These are phyloP conservation scores for Kluyveromyces sp. DNA, from an alignment of 1,139 yeast genomes.

Conservation along the genomic window DNA sequence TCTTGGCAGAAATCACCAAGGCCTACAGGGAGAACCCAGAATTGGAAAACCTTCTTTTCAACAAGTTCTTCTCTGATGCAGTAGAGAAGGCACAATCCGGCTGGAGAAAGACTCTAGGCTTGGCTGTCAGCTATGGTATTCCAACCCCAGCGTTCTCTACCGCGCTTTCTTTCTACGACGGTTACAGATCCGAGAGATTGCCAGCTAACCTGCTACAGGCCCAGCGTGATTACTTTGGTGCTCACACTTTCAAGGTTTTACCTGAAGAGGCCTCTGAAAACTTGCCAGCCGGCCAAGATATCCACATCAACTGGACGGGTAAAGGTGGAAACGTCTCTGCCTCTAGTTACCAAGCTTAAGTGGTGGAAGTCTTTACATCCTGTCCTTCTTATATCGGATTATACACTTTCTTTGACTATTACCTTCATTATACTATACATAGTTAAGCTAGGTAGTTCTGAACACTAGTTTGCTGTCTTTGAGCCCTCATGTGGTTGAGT, in stretches of 20 bases:
- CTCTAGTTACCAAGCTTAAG: slow-evolving; percentile 83
- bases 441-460: background rate
- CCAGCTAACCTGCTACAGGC: slow-evolving; percentile 99
- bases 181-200: slow-evolving; percentile 90
- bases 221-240: slow-evolving; percentile 99
- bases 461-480: background rate
- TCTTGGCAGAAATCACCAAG: slow-evolving; percentile 92
- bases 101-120: slow-evolving; percentile 84
- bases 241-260: slow-evolving; percentile 95
- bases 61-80: slow-evolving; percentile 90
- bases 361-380: background rate
- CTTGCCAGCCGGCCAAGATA: slow-evolving; percentile 73
- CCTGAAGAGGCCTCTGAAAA: slow-evolving; percentile 74
- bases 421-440: background rate
- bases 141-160: slow-evolving; percentile 98
- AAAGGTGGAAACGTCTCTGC: slow-evolving; percentile 97
- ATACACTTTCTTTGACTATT: background rate
- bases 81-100: slow-evolving; percentile 89
- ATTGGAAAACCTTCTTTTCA: slow-evolving; percentile 89
- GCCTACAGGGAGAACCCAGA: slow-evolving; percentile 94
- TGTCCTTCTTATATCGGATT: background rate
- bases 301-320: slow-evolving; percentile 99
- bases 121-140: slow-evolving; percentile 77
- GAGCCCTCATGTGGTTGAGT: background rate
- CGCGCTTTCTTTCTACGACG: slow-evolving; percentile 96